Percentiles rank a stretch among this genome's conserved stretches.
These are phyloP conservation scores for Oryza longistaminata DNA, from an alignment of 176 grass and related monocot genomes.

Conservation along the genomic window DNA sequence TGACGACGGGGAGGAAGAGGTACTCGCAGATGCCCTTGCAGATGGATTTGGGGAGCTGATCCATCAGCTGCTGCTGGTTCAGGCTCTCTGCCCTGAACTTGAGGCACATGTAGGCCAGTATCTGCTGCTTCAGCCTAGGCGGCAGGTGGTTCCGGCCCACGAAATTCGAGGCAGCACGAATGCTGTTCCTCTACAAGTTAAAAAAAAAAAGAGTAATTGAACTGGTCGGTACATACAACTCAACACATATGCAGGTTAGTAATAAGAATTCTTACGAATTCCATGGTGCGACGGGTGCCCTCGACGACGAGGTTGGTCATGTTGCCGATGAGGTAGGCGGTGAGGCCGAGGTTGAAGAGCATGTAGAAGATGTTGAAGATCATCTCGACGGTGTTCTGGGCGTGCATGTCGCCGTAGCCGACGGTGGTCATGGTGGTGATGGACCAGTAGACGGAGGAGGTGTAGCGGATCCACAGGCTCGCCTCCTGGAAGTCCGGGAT, in stretches of 20 bases:
- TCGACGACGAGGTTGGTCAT: conserved; percentile 99
- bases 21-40: conserved; percentile 91
- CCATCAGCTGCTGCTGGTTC: conserved; percentile 96
- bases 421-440: conserved; percentile 99
- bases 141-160: conserved; percentile 79
- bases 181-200: conserved; percentile 77
- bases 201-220: background rate
- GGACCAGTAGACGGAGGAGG: conserved; percentile 90
- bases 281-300: conserved; percentile 94
- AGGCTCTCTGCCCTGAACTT: conserved; percentile 93
- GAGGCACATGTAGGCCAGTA: conserved; percentile 90
- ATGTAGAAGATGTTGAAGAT: conserved; percentile 99
- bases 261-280: conserved; percentile 60
- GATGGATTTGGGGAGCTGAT: conserved; percentile 91
- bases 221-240: background rate
- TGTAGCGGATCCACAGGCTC: conserved; percentile 80
- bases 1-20: conserved; percentile 79
- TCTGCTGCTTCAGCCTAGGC: conserved; percentile 80
- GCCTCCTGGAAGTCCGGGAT: conserved; percentile 85
- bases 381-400: conserved; percentile 91
- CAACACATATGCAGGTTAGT: background rate
- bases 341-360: conserved; percentile 94
- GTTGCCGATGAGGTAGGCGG: conserved; percentile 93
- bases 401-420: conserved; percentile 94
- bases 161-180: conserved; percentile 77